Base-by-base conservation (phyloP, 441 rosid genomes). In the Syzygium malaccense region DNA sequence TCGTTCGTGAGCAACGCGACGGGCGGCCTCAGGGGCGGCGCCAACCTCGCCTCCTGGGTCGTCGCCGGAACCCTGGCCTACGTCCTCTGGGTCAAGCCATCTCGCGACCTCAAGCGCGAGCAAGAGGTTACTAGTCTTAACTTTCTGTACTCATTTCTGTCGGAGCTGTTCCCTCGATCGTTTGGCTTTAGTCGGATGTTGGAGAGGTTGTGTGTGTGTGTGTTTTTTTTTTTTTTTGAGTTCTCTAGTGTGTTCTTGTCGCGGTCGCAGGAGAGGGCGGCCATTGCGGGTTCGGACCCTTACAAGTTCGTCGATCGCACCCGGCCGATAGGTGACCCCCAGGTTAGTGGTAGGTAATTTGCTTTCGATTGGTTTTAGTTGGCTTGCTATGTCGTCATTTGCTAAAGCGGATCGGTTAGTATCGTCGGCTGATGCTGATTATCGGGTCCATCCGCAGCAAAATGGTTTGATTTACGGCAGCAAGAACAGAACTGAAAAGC, bases 31-130 rank as follows among this genome's bases (percentile, higher is more conserved):
- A 88, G 98, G 86, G 98, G 99, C 62, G 91, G 95, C 55, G 90
- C 91, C 87, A 97, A 89, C 86, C 85, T 95, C 10, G 99, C 99
- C 53, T 96, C 99, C 30, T 97, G 99, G 99, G 87, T 92, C 37
- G 97, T 97, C 51, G 98, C 98, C 6, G 99, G 98, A 86, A 94
- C 98, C 78, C 92, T 97, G 53, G 99, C 99, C 8, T 96, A 96
- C 89, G 95, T 90, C 90, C 96, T 97, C 68, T 97, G 99, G 99
- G 90, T 97, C 87, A 96, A 96, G 90, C 99, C 99, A 41, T 90
- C 97, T 85, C 99, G 93, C 14, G 99, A 97, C 88, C 98, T 96
- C 89, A 93, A 91, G 90, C 95, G 95, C 83, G 94, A 96, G 71
- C 98, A 96, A 90, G 89, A 95, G 96, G 99, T 97, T 62, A 45